These are phyloP conservation scores for Cercospora sesami DNA, from an alignment of 2,329 filamentous ascomycete species.

Conservation along the genomic window DNA sequence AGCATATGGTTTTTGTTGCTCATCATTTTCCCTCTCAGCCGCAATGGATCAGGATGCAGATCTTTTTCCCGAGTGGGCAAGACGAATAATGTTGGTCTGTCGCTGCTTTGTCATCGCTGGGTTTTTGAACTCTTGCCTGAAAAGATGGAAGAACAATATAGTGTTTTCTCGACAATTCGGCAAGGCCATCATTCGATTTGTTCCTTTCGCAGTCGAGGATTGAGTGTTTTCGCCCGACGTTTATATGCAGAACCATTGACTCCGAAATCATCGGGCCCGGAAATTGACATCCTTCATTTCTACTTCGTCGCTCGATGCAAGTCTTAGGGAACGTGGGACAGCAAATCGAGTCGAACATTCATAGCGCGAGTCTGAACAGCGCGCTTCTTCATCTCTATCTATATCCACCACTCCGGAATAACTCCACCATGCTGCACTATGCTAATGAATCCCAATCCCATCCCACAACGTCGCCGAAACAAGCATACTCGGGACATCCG, in stretches of 20 bases:
- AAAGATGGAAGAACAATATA: not conserved
- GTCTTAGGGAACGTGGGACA: not conserved
- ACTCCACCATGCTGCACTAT: not conserved
- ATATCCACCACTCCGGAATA: not conserved
- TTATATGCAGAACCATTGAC: not conserved
- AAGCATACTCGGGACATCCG: conserved; percentile 20
- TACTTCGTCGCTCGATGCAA: not conserved
- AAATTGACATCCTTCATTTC: not conserved
- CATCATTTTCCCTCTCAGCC: not conserved
- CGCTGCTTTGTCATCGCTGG: not conserved
- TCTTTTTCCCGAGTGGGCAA: not conserved
- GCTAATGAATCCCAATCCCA: conserved; percentile 21
- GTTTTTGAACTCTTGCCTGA: not conserved
- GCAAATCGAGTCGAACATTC: not conserved
- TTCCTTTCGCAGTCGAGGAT: not conserved
- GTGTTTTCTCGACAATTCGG: not conserved
- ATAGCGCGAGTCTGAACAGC: not conserved
- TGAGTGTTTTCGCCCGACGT: not conserved
- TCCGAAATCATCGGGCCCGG: not conserved
- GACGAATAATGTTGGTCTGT: not conserved
- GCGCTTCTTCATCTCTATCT: not conserved
- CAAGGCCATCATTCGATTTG: not conserved
- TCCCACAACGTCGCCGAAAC: conserved; percentile 30
- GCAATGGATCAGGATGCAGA: not conserved
- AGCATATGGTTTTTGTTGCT: not conserved